These are phyloP conservation scores for Allantophomopsis cytisporea DNA, from an alignment of 2,329 filamentous ascomycete genomes.

Conservation along the genomic window DNA sequence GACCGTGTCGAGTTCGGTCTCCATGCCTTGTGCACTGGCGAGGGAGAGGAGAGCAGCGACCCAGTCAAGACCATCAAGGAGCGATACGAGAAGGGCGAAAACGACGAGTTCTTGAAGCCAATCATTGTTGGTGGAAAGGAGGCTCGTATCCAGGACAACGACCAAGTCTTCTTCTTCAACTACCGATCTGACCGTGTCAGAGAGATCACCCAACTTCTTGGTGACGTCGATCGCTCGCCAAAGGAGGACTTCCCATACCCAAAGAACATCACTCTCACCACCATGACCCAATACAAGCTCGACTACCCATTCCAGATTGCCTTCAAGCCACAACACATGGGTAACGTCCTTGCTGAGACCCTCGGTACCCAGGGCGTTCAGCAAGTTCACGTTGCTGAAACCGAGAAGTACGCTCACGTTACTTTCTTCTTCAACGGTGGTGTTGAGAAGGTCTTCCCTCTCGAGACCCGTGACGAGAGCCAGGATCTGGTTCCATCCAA, in stretches of 20 bases:
- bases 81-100: slow-evolving; percentile 78
- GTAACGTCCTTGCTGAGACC: slow-evolving; percentile 96
- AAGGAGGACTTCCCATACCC: slow-evolving; percentile 87
- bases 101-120: slow-evolving; percentile 95
- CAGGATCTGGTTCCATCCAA: slow-evolving; percentile 76
- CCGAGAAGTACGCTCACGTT: slow-evolving; percentile 98
- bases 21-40: slow-evolving; percentile 35
- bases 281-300: slow-evolving; percentile 97
- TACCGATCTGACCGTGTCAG: slow-evolving; percentile 96
- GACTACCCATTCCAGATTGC: slow-evolving; percentile 88
- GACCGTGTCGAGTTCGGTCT: slow-evolving; percentile 83
- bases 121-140: slow-evolving; percentile 89
- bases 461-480: slow-evolving; percentile 77
- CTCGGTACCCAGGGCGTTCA: slow-evolving; percentile 76
- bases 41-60: slow-evolving; percentile 42
- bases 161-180: slow-evolving; percentile 99
- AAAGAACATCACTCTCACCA: slow-evolving; percentile 74
- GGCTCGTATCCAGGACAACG: slow-evolving; percentile 75
- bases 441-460: slow-evolving; percentile 88
- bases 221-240: slow-evolving; percentile 83
- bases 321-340: slow-evolving; percentile 91
- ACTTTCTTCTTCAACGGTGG: slow-evolving; percentile 99
- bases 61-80: slow-evolving; percentile 78
- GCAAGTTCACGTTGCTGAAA: slow-evolving; percentile 96
- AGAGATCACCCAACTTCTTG: slow-evolving; percentile 89